Base-by-base conservation (phyloP, 345 rosid species). In the Tarenaya hassleriana region DNA sequence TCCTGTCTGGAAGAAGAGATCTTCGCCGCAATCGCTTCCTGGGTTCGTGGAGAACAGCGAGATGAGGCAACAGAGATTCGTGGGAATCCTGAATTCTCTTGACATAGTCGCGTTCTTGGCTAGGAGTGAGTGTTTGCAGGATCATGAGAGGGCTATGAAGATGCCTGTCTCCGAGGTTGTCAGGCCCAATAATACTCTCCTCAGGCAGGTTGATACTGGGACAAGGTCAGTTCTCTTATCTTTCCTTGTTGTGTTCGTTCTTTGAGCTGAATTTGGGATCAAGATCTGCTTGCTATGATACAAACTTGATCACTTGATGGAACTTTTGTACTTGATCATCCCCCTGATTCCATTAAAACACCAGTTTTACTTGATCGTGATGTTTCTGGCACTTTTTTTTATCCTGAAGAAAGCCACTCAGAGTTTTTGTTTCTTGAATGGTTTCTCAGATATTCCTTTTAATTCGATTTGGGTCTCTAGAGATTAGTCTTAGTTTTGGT, bases 181-280 rank as follows among this genome's bases (percentile, higher is more conserved):
- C 18, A 60, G 53, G 39, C 81, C 77, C 37, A 75, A 85, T 47
- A 69, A 77, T 46, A 61, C 87, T 31, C 69, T 85, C 11, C 68
- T 92, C 62, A 83, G 69, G 60, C 81, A 76, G 56, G 95, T 92
- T 67, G 98, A 92, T 79, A 97, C 97, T 62, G 98, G 78, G 0
- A 88, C 95, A 55, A 76, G 98, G 98, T 84, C 55, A 52, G 74
- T 21, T 54, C 32, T 27, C 13, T 37, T 17, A n/a, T 17, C 49
- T 17, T 12, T 44, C 49, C 2, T 21, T 3, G 6, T 17, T 44
- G n/a, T 34, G 39, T n/a, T 58, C 5, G n/a, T 16, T 20, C 5
- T n/a, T 7, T 2, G 45, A 14, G 48, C 31, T 46, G 39, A 34
- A 40, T 57, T 42, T 12, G 5, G 29, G 29, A 5, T 24, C 5